Evolutionary conservation across 1,284 basidiomycete species (phyloP), one percentile per base, ranked within the genome.

Genomic region (Inonotus hispidus): DNA sequence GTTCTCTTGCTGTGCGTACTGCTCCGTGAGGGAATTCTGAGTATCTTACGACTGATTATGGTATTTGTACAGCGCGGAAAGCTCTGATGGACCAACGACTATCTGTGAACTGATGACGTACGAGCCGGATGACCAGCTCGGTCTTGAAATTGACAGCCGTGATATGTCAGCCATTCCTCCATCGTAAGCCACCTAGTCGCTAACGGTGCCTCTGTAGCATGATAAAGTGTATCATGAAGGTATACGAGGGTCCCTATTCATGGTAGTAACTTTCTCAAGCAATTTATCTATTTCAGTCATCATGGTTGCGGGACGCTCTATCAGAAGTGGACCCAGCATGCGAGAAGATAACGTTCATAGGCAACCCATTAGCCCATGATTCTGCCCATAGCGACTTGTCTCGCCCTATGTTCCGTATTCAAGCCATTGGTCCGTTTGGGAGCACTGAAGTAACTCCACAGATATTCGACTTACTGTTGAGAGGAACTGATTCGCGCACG

Each of bases 281-380:
- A 65, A 64, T 66, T 61, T 37, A 23, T 23, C 13, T 39, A 13
- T 8, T 32, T 19, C 68, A 92, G 89, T 95, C 93, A 11, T 92
- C 88, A 6, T 95, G 92, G 92, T 85, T 97, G 45, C 85, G 90
- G 53, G 93, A 95, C 65, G 93, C 94, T 0, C 80, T 97, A n/a
- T 86, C 87, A 14, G 94, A 96, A 70, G 79, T 96, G 14, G 93
- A 95, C 65, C 82, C 91, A 8, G 87, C 90, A 0, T 93, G 88
- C 68, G 86, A 91, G 46, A 89, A 86, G 63, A 78, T 97, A 21
- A 90, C 89, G 0, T 85, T 97, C 70, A 83, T 90, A n/a, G 85
- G 87, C 39, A 86, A 85, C 63, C 89, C 91, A 3, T 77, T 80
- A 8, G 43, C 58, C 32, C 25, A 72, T 4, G 38, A 50, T 8